Evolutionary conservation across 306 rosid genomes (phyloP).

Genomic region (Corylus heterophylla): DNA sequence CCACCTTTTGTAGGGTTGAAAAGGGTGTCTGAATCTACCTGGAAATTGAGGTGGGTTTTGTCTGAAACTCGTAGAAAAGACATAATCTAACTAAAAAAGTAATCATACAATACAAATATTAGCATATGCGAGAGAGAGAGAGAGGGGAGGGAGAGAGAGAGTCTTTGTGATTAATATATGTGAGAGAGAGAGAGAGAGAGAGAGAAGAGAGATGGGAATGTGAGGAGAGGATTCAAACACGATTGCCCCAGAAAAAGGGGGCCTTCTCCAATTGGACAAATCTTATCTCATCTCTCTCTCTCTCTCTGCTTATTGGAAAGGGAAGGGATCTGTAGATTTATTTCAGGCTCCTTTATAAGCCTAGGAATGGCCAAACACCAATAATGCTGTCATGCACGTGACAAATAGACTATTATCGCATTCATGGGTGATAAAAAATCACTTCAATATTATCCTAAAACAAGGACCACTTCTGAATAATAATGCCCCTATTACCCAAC

Average conservation of each 20-base stretch:
- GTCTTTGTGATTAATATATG: constrained; percentile 13
- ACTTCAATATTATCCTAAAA: background rate
- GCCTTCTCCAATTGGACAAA: constrained; percentile 60
- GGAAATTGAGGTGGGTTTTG: constrained; percentile 90
- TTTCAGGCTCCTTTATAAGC: constrained; percentile 10
- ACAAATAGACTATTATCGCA: constrained; percentile 38
- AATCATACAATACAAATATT: constrained; percentile 15
- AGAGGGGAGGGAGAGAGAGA: constrained; percentile 22
- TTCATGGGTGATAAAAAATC: constrained; percentile 1
- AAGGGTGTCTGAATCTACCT: constrained; percentile 86
- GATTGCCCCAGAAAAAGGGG: constrained; percentile 25
- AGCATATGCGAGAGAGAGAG: constrained; percentile 30
- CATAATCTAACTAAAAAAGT: constrained; percentile 42
- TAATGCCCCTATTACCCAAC: background rate
- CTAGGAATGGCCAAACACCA: constrained; percentile 57
- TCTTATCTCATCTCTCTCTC: constrained; percentile 61
- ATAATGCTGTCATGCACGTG: constrained; percentile 71
- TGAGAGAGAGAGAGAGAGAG: constrained; percentile 6
- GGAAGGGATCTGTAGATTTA: constrained; percentile 44
- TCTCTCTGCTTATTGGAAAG: constrained; percentile 55
- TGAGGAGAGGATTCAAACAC: constrained; percentile 82
- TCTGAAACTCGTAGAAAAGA: constrained; percentile 55
- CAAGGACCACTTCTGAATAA: background rate
- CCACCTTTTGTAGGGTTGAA: constrained; percentile 53
- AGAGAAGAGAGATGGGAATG: constrained; percentile 34